Base-by-base conservation (phyloP, 768 basidiomycete genomes). In the Daedaleopsis sinensis region DNA sequence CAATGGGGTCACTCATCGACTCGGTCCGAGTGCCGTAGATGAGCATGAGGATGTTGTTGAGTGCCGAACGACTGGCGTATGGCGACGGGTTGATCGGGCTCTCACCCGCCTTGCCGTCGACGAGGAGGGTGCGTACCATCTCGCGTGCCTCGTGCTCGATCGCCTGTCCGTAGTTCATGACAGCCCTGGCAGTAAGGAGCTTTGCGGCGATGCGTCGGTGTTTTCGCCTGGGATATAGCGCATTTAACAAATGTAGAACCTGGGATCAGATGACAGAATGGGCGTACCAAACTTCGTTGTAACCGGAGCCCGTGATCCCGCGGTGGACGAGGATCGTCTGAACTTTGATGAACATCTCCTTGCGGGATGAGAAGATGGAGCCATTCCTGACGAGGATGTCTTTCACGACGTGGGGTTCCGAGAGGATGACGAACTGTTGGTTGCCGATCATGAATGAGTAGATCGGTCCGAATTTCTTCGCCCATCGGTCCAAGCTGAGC, bases 401-500 rank as follows among this genome's bases (percentile, higher is more conserved):
- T 52, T 77, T 77, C 0, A 75, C 80, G 12, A 82, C 73, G 23
- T 72, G 69, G 6, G 80, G 75, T 62, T 80, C 79, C 5, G 80
- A 81, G 37, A 83, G 59, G 43, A 80, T 70, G 52, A 83, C 74
- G 64, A 81, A 79, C 19, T 80, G 77, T 61, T 81, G 81, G 60
- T 79, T 76, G 18, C 81, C 81, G 21, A 83, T 73, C 74, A 75
- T 79, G 54, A 82, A 59, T 8, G 81, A 81, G 62, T 77, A 81
- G 12, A 82, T 57, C 0, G 78, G 69, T 0, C 81, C 81, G 57
- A 74, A 82, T 56, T 74, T 73, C 57, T 76, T 75, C 1, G 77
- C 73, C 42, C 42, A 43, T 15, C 42, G 42, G n/a, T 43, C 15
- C n/a, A 43, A 43, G 12, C 42, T 43, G 27, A 77, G 72, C 67